Conservation (phyloP, 208 protist species). For the Acanthamoeba royreba region DNA sequence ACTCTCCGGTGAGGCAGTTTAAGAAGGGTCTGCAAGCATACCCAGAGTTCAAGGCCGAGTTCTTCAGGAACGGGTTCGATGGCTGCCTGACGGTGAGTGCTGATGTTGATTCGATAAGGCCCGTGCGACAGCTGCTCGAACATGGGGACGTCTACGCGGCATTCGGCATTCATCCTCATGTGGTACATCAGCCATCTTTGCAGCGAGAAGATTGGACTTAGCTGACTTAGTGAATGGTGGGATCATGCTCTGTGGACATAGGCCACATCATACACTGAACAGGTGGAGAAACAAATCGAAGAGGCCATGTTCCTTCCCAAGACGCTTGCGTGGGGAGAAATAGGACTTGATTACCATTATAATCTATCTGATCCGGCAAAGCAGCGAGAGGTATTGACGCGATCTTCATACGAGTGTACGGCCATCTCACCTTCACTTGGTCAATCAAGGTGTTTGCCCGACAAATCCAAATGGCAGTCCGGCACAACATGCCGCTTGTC, state of each 20-base stretch:
- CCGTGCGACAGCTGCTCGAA: neutral
- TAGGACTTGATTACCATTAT: conserved; percentile 60
- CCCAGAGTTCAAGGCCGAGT: neutral
- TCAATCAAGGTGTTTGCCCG: neutral
- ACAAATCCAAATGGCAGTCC: neutral
- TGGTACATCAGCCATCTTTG: neutral
- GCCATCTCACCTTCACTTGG: too few species aligned
- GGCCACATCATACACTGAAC: neutral
- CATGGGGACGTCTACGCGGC: neutral
- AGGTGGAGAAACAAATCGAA: conserved; percentile 32
- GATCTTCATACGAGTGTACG: too few species aligned
- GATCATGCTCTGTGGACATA: neutral
- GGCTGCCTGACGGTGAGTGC: neutral
- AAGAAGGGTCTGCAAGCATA: neutral
- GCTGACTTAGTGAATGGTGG: neutral
- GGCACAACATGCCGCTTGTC: conserved; percentile 70
- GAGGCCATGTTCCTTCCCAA: conserved; percentile 48
- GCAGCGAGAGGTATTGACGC: neutral
- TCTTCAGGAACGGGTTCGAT: neutral
- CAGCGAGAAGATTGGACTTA: neutral
- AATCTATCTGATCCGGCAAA: neutral
- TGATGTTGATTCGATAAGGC: neutral
- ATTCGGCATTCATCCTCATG: neutral
- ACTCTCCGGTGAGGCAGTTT: neutral
- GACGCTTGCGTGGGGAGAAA: conserved; percentile 71